Evolutionary conservation across 1,284 basidiomycete species (phyloP).

Genomic region (Cystobasidiaceae sp.): DNA sequence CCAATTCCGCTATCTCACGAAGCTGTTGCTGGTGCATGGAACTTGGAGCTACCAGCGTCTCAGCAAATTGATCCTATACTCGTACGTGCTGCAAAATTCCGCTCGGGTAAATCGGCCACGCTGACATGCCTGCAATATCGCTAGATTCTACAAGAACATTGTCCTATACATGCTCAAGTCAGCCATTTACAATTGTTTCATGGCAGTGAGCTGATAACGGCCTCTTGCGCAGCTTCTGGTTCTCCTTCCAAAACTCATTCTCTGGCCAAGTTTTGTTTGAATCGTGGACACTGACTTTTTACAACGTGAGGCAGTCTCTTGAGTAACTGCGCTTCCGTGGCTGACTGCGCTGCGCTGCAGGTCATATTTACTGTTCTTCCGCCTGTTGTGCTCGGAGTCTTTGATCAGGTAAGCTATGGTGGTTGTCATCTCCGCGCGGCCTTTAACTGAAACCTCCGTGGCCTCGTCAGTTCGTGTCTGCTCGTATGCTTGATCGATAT

Average conservation of each 20-base stretch:
- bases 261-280: constrained; percentile 98
- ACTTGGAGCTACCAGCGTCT: constrained; percentile 96
- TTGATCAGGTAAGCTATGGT: constrained; percentile 36
- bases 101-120: constrained; percentile 49
- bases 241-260: constrained; percentile 97
- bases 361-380: constrained; percentile 91
- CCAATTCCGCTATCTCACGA: constrained; percentile 95
- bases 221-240: constrained; percentile 54
- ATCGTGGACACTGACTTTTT: constrained; percentile 84
- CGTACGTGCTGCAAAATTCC: constrained; percentile 7
- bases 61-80: constrained; percentile 79
- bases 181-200: neutral
- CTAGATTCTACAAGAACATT: constrained; percentile 65
- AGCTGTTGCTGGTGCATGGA: constrained; percentile 91
- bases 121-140: too few species aligned
- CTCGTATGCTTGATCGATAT: constrained; percentile 91
- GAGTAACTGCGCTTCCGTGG: neutral
- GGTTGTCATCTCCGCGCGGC: neutral
- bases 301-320: constrained; percentile 36
- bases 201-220: neutral
- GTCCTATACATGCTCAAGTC: constrained; percentile 81
- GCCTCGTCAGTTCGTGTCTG: constrained; percentile 78
- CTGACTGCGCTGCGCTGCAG: constrained; percentile 56
- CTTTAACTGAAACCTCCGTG: too few species aligned
- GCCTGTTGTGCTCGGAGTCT: constrained; percentile 89